Evolutionary conservation across 768 basidiomycete genomes (phyloP).

Genomic region (Phlebiopsis flavidoalba): DNA sequence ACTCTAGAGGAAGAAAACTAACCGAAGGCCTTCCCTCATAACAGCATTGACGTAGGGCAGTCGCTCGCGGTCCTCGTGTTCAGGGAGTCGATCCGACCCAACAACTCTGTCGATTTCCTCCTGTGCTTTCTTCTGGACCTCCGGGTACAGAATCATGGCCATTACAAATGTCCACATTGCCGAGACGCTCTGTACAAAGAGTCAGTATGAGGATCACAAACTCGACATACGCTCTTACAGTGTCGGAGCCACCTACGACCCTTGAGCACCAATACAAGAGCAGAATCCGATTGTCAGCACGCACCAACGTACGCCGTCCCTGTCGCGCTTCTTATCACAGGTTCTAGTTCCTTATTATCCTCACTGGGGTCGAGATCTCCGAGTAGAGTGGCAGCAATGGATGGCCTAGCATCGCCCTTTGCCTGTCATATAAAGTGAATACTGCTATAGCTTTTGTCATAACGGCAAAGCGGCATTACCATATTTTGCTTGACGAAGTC

Average conservation of each 20-base stretch:
- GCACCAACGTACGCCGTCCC: not conserved
- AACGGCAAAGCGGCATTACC: not conserved
- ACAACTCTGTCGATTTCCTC: conserved; percentile 1
- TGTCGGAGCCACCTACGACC: not conserved
- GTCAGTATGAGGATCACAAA: not conserved
- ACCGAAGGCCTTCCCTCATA: not conserved
- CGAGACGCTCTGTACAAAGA: not conserved
- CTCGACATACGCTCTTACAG: not conserved
- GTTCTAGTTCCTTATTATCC: not conserved
- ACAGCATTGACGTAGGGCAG: not conserved
- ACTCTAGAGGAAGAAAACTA: not conserved
- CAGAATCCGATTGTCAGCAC: not conserved
- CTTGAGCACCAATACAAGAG: too few species aligned
- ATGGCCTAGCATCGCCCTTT: not conserved
- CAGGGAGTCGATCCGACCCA: not conserved
- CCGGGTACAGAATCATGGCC: conserved; percentile 1
- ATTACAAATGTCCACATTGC: not conserved
- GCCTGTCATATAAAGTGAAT: not conserved
- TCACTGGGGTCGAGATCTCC: not conserved
- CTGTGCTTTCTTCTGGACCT: not conserved
- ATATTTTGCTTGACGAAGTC: conserved; percentile 11
- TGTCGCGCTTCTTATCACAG: not conserved
- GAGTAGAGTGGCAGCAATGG: not conserved
- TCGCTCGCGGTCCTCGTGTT: not conserved
- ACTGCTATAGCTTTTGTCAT: not conserved